Evolutionary conservation across 306 rosid genomes (phyloP), one percentile per base, ranked within the genome.

Genomic region (Datisca glomerata): DNA sequence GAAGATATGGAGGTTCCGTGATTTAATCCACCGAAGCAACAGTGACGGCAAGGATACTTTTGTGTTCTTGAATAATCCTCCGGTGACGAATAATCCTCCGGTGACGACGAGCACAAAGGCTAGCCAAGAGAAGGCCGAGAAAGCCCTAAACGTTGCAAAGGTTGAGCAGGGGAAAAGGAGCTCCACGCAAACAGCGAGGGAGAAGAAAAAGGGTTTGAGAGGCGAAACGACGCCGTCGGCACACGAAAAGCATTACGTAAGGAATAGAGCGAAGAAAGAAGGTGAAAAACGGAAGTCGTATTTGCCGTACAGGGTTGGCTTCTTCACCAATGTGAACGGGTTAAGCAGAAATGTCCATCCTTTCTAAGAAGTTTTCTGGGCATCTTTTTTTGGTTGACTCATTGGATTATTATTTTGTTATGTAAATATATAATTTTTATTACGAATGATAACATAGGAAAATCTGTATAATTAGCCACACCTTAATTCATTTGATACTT

Each of bases 1-100:
- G 2, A 82, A 67, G 70, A 37, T 89, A 2, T 80, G 98, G 95
- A 74, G 70, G 50, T 43, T 84, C 46, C 56, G 86, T 3, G 95
- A 84, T n/a, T 32, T 62, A 49, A 71, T 72, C 35, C 60, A 56
- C 0, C 75, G 95, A 41, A 78, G 98, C 71, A 70, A 66, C 65
- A 89, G 98, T 24, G 98, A 89, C 40, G 98, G 95, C 3, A 73
- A 80, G 44, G 93, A 89, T 41, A 69, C 86, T 5, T 89, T 80
- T 48, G 84, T 84, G 27, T 89, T 84, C 49, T 36, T 89, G 41
- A 69, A 44, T 16, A 85, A 41, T 14, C 60, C 60, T 4, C 41
- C 61, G 29, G 22, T 55, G 13, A 43, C 42, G 20, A 20, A 44
- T 16, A 85, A 41, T 14, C 60, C 60, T 4, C 41, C 61, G 29